Conservation (phyloP, 83 land plant genomes). For the Picea engelmannii region DNA sequence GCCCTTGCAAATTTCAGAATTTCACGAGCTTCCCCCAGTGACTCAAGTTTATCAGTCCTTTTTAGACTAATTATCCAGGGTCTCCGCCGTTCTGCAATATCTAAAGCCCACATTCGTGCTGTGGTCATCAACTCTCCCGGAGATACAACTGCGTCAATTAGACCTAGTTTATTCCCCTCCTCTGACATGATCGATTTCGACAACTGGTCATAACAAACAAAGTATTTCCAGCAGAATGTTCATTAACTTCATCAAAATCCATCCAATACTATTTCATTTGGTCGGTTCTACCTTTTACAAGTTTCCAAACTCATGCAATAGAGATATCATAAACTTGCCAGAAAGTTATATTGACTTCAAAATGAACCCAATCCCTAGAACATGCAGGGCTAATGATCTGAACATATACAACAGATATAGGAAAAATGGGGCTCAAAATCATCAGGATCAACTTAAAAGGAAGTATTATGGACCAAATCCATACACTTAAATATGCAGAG, state of each 20-base stretch:
- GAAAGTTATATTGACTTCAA: background rate
- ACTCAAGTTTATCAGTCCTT: constrained; percentile 76
- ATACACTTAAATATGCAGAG: background rate
- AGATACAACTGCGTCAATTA: constrained; percentile 78
- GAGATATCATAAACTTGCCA: background rate
- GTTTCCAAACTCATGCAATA: background rate
- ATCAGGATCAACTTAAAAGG: background rate
- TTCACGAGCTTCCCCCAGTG: constrained; percentile 80
- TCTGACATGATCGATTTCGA: constrained; percentile 82
- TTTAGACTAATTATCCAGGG: constrained; percentile 81
- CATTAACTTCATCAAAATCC: background rate
- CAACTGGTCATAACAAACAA: constrained; percentile 30
- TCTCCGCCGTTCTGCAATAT: constrained; percentile 75
- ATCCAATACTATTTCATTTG: background rate
- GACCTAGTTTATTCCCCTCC: constrained; percentile 83
- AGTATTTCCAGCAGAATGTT: background rate
- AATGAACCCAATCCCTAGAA: background rate
- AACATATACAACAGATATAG: background rate
- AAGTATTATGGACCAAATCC: constrained; percentile 2
- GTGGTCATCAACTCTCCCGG: constrained; percentile 62
- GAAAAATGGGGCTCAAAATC: background rate
- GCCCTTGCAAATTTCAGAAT: constrained; percentile 65
- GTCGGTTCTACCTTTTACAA: background rate
- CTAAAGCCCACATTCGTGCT: constrained; percentile 82
- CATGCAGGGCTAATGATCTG: no score